phyloP scores from a whole-genome alignment of 495 filamentous ascomycete genomes.

The Penicillium canescens region DNA sequence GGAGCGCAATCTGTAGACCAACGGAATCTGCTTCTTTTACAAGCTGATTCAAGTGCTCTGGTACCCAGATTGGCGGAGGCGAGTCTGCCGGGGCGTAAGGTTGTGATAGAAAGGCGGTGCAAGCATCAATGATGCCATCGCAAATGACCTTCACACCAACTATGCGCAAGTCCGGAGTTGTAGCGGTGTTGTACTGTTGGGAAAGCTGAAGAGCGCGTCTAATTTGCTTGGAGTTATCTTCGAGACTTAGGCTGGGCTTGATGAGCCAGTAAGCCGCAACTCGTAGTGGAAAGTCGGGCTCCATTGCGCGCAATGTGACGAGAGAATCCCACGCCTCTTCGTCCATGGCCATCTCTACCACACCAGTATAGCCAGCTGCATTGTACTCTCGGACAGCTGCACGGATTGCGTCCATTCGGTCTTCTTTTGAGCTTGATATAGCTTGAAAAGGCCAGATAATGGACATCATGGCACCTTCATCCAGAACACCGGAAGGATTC shows the following conservation, averaged over 20 bases:
- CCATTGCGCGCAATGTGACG: conserved; percentile 28
- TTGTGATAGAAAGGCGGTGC: conserved; percentile 56
- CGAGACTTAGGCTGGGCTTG: conserved; percentile 40
- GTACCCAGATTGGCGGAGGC: conserved; percentile 54
- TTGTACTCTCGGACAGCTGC: conserved; percentile 51
- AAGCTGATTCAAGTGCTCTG: conserved; percentile 44
- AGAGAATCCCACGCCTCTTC: conserved; percentile 56
- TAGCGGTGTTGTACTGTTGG: conserved; percentile 40
- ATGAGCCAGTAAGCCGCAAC: conserved; percentile 64
- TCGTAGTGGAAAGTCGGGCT: conserved; percentile 39
- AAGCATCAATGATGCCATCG: conserved; percentile 62
- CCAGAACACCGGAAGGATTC: conserved; percentile 47
- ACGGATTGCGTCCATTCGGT: not conserved
- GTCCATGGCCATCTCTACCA: conserved; percentile 67
- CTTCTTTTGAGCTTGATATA: not conserved
- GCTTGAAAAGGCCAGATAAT: conserved; percentile 57
- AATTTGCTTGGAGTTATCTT: conserved; percentile 50
- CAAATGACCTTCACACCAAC: conserved; percentile 62
- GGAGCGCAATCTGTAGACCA: conserved; percentile 55
- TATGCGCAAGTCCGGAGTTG: conserved; percentile 51
- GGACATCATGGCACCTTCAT: conserved; percentile 50
- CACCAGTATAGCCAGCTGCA: conserved; percentile 55
- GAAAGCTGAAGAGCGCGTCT: conserved; percentile 53
- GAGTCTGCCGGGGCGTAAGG: conserved; percentile 50
- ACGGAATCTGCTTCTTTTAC: conserved; percentile 47